These are phyloP conservation scores for Kwoniella sp. DNA, from an alignment of 768 basidiomycete genomes.

Conservation along the genomic window DNA sequence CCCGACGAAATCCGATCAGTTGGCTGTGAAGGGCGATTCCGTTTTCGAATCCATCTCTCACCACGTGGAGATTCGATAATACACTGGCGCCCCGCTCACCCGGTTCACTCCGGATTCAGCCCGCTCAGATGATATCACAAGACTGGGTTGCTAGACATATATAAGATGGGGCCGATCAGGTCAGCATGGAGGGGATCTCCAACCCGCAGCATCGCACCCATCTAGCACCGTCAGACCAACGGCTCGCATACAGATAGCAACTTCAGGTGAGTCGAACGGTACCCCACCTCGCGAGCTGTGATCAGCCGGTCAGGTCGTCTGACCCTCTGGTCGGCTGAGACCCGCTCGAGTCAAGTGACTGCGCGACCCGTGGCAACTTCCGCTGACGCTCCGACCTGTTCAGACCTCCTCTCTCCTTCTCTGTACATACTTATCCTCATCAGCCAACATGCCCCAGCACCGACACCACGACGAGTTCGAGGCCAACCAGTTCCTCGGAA, in stretches of 20 bases:
- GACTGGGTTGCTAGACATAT: neutral
- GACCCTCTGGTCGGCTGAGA: too few relatives aligned
- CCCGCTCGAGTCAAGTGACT: neutral
- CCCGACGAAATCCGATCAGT: neutral
- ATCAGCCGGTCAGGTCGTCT: too few relatives aligned
- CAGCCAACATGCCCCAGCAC: slow-evolving; percentile 20
- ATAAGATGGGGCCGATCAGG: neutral
- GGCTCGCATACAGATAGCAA: too few relatives aligned
- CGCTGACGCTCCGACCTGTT: neutral
- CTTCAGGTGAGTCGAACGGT: too few relatives aligned
- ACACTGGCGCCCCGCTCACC: neutral
- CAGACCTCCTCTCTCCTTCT: neutral
- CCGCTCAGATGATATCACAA: neutral
- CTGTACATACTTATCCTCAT: neutral
- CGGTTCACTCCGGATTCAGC: neutral
- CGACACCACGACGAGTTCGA: slow-evolving; percentile 43
- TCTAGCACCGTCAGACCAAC: neutral
- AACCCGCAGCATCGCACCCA: neutral
- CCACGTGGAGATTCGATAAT: neutral
- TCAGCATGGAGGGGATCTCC: too few relatives aligned
- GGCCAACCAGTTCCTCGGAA: slow-evolving; percentile 62
- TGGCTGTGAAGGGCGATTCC: neutral
- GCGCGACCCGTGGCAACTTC: neutral
- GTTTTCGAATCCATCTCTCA: neutral
- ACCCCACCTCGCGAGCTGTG: neutral